A percentile compares a stretch with the other conserved stretches of the same genome.
Conservation (phyloP, 805 yeast genomes). For the Lachancea sp. region DNA sequence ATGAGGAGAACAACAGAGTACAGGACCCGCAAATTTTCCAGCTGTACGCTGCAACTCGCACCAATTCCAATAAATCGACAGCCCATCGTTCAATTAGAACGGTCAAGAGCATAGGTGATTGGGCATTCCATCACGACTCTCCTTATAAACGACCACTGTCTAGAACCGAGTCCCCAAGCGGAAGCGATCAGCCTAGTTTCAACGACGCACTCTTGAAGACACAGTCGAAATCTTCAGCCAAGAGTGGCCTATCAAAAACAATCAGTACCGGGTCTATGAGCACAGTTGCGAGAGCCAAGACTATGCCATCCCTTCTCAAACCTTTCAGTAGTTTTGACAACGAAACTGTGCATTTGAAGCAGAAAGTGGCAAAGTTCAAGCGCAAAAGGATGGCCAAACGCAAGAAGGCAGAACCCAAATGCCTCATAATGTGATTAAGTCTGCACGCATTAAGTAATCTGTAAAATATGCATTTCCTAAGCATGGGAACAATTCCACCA, state of each 20-base stretch:
- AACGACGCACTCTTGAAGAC: slow-evolving; percentile 3
- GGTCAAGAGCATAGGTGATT: slow-evolving; percentile 28
- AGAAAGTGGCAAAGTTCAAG: slow-evolving; percentile 18
- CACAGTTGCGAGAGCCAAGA: slow-evolving; percentile 27
- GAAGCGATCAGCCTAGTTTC: not conserved
- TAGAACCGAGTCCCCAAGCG: not conserved
- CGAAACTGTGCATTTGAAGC: slow-evolving; percentile 20
- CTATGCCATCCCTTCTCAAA: slow-evolving; percentile 19
- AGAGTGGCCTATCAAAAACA: slow-evolving; percentile 14
- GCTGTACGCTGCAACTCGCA: slow-evolving; percentile 22
- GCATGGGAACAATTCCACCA: not conserved
- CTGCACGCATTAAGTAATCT: not conserved
- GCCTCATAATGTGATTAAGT: slow-evolving; percentile 14
- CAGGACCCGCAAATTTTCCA: slow-evolving; percentile 7
- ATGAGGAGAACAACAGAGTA: not conserved
- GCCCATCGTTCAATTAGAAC: slow-evolving; percentile 29
- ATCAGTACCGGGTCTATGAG: slow-evolving; percentile 16
- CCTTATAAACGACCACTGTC: not conserved
- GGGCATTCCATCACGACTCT: slow-evolving; percentile 17
- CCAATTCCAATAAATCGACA: slow-evolving; percentile 21
- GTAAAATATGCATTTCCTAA: not conserved
- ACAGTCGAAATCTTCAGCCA: slow-evolving; percentile 7
- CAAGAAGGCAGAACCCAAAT: slow-evolving; percentile 10
- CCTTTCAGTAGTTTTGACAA: slow-evolving; percentile 16
- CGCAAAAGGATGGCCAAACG: slow-evolving; percentile 3